Percentiles rank a stretch among this genome's conserved stretches.
Conservation (phyloP, 768 basidiomycete species). For the Naganishia onofrii region DNA sequence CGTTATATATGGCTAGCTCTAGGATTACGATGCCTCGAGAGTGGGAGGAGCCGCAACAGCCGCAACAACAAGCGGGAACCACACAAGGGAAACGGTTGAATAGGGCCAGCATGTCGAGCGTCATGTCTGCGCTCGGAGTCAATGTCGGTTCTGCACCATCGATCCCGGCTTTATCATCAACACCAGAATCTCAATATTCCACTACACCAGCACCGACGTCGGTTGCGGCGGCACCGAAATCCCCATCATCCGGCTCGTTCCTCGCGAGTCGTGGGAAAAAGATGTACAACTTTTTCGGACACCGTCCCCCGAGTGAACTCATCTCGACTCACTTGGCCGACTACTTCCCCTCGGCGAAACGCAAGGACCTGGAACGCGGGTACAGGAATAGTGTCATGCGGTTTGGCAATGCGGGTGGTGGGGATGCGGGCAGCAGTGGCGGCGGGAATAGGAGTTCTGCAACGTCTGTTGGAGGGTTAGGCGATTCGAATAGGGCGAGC, state of each 20-base stretch:
- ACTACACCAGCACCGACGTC: constrained; percentile 60
- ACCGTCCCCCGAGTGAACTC: constrained; percentile 93
- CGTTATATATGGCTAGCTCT: constrained; percentile 44
- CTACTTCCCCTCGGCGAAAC: constrained; percentile 92
- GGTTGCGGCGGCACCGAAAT: constrained; percentile 34
- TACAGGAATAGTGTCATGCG: constrained; percentile 85
- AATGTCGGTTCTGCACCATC: constrained; percentile 64
- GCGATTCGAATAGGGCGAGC: constrained; percentile 8
- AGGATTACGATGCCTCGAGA: constrained; percentile 40
- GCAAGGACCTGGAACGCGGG: constrained; percentile 81
- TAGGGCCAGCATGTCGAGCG: constrained; percentile 88
- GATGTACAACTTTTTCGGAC: constrained; percentile 85
- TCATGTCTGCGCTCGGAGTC: constrained; percentile 89
- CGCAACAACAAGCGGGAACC: constrained; percentile 29
- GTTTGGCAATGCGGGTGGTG: constrained; percentile 46
- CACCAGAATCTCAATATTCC: constrained; percentile 43
- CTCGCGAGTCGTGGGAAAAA: constrained; percentile 48
- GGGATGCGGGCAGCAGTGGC: constrained; percentile 36
- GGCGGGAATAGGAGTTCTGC: background rate
- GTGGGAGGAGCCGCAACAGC: constrained; percentile 28
- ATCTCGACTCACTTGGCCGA: constrained; percentile 91
- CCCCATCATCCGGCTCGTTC: constrained; percentile 51
- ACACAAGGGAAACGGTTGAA: constrained; percentile 62
- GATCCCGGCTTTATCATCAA: constrained; percentile 56
- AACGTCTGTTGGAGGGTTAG: background rate